Percentiles rank a stretch among this genome's conserved stretches.
These are phyloP conservation scores for Eucalyptus coolabah DNA, from an alignment of 345 rosid species.

Conservation along the genomic window DNA sequence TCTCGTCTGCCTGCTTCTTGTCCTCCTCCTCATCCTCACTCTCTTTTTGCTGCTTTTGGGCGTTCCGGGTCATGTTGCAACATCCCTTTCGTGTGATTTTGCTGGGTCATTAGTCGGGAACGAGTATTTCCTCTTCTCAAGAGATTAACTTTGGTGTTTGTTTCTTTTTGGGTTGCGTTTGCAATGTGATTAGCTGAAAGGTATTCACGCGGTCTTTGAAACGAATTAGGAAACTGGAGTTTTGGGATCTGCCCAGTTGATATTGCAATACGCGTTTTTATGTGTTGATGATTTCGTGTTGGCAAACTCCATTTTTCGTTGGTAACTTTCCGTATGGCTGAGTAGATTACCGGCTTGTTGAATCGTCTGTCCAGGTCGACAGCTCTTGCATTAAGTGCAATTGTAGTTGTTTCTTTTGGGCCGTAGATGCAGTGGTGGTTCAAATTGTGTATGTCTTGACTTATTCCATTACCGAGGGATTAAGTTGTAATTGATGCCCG, in stretches of 20 bases:
- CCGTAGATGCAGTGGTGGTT: not conserved
- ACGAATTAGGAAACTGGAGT: not conserved
- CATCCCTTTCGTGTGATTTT: not conserved
- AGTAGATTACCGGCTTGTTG: not conserved
- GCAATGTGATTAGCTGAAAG: not conserved
- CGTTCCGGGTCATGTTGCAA: not conserved
- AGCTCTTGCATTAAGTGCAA: not conserved
- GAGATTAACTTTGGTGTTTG: not conserved
- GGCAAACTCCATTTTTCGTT: not conserved
- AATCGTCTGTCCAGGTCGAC: not conserved
- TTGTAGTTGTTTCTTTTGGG: not conserved
- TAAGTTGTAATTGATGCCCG: accelerated
- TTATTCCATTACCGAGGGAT: not conserved
- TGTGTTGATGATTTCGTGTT: not conserved
- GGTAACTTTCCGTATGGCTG: not conserved
- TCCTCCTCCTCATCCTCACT: not conserved
- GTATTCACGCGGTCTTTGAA: not conserved
- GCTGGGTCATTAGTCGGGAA: not conserved
- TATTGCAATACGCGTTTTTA: not conserved
- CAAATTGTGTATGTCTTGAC: not conserved
- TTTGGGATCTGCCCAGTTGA: not conserved
- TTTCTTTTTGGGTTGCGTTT: not conserved
- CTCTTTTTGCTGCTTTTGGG: not conserved
- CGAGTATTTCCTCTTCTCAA: not conserved
- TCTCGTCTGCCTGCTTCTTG: not conserved